Percentiles rank a stretch among this genome's conserved stretches.
phyloP scores from a whole-genome alignment of 768 basidiomycete species.

The Boletus patriciae region DNA sequence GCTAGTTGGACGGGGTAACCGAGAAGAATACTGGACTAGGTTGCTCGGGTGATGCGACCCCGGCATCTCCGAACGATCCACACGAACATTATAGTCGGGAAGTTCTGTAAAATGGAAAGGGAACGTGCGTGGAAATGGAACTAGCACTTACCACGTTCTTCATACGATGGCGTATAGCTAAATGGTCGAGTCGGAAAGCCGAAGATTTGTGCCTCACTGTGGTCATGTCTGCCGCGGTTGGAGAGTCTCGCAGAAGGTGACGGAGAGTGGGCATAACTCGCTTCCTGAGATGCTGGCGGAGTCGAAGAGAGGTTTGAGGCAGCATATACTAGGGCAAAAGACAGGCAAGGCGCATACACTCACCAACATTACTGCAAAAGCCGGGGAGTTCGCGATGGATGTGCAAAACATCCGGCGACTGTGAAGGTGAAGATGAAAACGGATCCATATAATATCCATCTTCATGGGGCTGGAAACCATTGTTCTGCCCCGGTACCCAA shows the following conservation, averaged over 20 bases:
- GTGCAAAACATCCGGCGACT: slow-evolving; percentile 7
- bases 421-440: slow-evolving; percentile 7
- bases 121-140: background rate
- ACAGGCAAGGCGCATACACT: slow-evolving; percentile 25
- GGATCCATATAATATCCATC: background rate
- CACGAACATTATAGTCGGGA: background rate
- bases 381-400: slow-evolving; percentile 1
- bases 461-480: background rate
- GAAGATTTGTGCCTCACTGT: background rate
- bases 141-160: slow-evolving; percentile 3
- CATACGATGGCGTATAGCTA: background rate
- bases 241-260: background rate
- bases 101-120: slow-evolving; percentile 6
- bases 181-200: background rate
- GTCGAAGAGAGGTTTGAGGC: slow-evolving; percentile 38
- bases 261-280: slow-evolving; percentile 3
- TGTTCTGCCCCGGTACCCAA: background rate
- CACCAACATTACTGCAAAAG: slow-evolving; percentile 19
- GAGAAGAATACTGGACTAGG: background rate
- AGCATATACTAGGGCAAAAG: slow-evolving; percentile 17
- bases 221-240: background rate
- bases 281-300: slow-evolving; percentile 30
- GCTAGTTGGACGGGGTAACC: background rate
- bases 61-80: background rate
- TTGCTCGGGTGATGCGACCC: background rate